phyloP scores from a whole-genome alignment of 202 grass and related monocot genomes.

The Hordeum pubiflorum region DNA sequence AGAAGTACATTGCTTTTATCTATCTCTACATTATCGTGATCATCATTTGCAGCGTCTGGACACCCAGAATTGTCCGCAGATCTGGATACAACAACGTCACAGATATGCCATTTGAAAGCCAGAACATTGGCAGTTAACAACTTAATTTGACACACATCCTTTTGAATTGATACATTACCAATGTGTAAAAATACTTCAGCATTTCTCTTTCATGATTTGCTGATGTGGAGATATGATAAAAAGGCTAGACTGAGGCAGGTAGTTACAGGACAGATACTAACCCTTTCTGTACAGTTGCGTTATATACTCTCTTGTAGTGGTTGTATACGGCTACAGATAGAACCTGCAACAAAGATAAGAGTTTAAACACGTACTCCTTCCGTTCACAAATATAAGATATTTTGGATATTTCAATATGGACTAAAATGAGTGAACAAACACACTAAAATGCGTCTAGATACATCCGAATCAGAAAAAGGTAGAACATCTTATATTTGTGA shows the following conservation, averaged over 20 bases:
- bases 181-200: slow-evolving; percentile 7
- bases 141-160: neutral
- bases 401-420: no score
- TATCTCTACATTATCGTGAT: slow-evolving; percentile 83
- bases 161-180: neutral
- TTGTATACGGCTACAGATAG: slow-evolving; percentile 96
- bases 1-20: slow-evolving; percentile 98
- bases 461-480: no score
- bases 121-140: slow-evolving; percentile 12
- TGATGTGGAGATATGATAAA: neutral
- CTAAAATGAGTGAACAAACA: no score
- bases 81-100: slow-evolving; percentile 42
- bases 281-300: slow-evolving; percentile 84
- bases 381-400: no score
- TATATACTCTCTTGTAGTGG: slow-evolving; percentile 97
- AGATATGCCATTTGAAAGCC: neutral
- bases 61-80: slow-evolving; percentile 38
- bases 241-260: neutral
- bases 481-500: no score
- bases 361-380: neutral
- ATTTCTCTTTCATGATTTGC: neutral
- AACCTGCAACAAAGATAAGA: slow-evolving; percentile 48
- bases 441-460: no score
- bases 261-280: slow-evolving; percentile 45
- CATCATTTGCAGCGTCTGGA: slow-evolving; percentile 38